Conservation (phyloP, 768 basidiomycete species). For the Cystofilobasidium macerans region DNA sequence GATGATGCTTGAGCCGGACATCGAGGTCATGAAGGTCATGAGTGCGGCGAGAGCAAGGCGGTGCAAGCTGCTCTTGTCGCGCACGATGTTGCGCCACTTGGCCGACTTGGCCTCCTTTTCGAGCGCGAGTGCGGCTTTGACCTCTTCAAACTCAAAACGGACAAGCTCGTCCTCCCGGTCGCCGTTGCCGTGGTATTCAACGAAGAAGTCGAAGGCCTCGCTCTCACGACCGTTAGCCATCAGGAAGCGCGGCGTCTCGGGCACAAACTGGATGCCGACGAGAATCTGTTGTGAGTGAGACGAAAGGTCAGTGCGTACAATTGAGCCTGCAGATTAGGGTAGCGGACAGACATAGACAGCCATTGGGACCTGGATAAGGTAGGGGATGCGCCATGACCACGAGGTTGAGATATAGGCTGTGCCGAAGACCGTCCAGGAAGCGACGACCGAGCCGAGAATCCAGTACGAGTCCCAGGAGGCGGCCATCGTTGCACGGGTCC, state of each 20-base stretch:
- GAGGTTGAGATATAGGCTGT: slow-evolving; percentile 32
- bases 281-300: slow-evolving; percentile 27
- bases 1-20: slow-evolving; percentile 35
- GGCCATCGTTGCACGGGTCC: slow-evolving; percentile 33
- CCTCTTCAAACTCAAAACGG: slow-evolving; percentile 40
- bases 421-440: slow-evolving; percentile 38
- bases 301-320: neutral
- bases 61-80: slow-evolving; percentile 33
- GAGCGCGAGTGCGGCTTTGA: slow-evolving; percentile 36
- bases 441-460: slow-evolving; percentile 37
- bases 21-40: slow-evolving; percentile 36
- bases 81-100: slow-evolving; percentile 37
- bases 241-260: slow-evolving; percentile 40
- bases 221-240: slow-evolving; percentile 34
- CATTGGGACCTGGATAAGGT: slow-evolving; percentile 37
- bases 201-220: slow-evolving; percentile 37
- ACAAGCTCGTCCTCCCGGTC: slow-evolving; percentile 37
- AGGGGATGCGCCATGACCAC: slow-evolving; percentile 39
- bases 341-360: slow-evolving; percentile 32
- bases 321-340: neutral
- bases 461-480: slow-evolving; percentile 40
- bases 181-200: slow-evolving; percentile 39
- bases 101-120: slow-evolving; percentile 37
- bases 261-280: slow-evolving; percentile 39
- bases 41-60: slow-evolving; percentile 35